Conservation (phyloP, 106 monocot species). For the Dendrobium huoshanense region DNA sequence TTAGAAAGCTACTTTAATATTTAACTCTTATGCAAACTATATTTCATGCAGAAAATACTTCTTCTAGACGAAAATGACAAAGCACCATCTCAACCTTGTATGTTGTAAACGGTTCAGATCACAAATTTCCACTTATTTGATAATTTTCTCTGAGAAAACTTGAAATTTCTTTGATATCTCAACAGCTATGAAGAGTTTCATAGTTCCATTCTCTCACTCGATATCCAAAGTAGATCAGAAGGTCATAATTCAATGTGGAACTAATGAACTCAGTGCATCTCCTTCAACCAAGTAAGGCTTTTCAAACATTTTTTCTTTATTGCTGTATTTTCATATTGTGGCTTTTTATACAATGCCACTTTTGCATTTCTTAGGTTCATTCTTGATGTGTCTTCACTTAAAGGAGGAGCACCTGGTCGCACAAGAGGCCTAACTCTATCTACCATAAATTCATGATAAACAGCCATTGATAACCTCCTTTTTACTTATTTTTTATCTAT, state of each 20-base stretch:
- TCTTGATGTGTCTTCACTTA: slow-evolving; percentile 50
- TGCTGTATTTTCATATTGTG: not conserved
- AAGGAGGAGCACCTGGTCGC: slow-evolving; percentile 70
- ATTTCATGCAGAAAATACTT: slow-evolving; percentile 53
- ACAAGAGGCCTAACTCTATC: slow-evolving; percentile 52
- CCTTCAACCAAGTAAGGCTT: slow-evolving; percentile 35
- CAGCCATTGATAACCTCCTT: not conserved
- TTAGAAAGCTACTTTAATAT: not conserved
- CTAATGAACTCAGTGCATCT: slow-evolving; percentile 5
- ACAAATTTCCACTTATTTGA: not conserved
- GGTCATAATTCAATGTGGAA: slow-evolving; percentile 22
- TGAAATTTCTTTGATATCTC: not conserved
- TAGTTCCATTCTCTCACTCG: slow-evolving; percentile 14
- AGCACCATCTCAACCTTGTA: slow-evolving; percentile 29
- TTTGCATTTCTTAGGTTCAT: slow-evolving; percentile 20
- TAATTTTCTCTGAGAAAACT: not conserved
- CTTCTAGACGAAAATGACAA: slow-evolving; percentile 31
- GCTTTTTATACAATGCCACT: not conserved
- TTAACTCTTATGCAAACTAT: not conserved
- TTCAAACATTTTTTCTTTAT: not conserved
- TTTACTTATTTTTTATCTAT: not conserved
- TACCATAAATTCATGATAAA: not conserved
- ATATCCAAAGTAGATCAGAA: slow-evolving; percentile 33
- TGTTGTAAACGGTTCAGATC: not conserved
- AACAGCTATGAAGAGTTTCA: slow-evolving; percentile 32